Evolutionary conservation across 2,329 filamentous ascomycete species (phyloP).

Genomic region (Aspergillus fumigatiaffinis): DNA sequence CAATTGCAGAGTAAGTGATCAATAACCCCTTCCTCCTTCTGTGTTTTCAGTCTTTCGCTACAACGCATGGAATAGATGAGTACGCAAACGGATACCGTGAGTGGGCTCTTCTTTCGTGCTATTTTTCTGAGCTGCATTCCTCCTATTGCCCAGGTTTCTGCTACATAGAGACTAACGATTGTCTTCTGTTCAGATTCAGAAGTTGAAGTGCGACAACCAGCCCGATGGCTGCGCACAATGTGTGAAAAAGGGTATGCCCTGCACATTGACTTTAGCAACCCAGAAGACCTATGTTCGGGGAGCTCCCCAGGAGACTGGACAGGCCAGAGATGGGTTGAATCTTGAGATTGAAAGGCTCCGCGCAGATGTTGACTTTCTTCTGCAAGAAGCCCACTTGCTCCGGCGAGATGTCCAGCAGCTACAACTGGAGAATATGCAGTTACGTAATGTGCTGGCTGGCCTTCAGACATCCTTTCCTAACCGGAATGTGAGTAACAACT

Average conservation of each 20-base stretch:
- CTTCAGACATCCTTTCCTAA: neutral
- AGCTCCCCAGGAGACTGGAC: slow-evolving; percentile 2
- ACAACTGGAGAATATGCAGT: neutral
- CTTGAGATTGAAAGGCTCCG: slow-evolving; percentile 1
- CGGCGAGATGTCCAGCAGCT: neutral
- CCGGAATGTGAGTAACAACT: neutral
- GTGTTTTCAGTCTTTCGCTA: neutral
- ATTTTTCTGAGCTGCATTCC: neutral
- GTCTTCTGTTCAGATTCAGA: slow-evolving; percentile 12
- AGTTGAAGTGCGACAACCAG: slow-evolving; percentile 22
- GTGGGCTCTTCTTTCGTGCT: neutral
- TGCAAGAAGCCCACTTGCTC: neutral
- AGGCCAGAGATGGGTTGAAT: neutral
- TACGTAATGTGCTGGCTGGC: neutral
- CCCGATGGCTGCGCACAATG: slow-evolving; percentile 17
- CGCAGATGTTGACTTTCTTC: slow-evolving; percentile 2
- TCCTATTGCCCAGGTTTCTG: neutral
- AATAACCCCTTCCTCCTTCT: neutral
- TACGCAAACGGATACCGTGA: neutral
- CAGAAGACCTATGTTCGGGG: slow-evolving; percentile 21
- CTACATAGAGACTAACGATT: neutral
- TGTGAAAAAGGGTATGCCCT: slow-evolving; percentile 6
- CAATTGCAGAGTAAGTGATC: slow-evolving; percentile 24
- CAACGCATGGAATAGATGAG: neutral
- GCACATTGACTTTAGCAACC: slow-evolving; percentile 22